Evolutionary conservation across 257 asterid genomes (phyloP).

Genomic region (Solanum etuberosum): DNA sequence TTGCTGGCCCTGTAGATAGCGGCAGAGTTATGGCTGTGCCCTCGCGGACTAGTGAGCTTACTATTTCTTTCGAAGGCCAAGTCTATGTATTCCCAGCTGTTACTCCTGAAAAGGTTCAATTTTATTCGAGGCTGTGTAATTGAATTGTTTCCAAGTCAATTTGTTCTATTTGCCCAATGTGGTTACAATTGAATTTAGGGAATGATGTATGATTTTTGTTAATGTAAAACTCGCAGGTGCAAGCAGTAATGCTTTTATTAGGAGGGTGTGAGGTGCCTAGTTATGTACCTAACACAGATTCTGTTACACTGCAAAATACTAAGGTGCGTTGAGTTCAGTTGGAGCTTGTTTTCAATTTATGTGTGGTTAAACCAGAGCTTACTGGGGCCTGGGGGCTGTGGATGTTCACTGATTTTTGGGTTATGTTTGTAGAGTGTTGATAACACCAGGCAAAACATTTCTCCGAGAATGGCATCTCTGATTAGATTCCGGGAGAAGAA

Average conservation of each 20-base stretch:
- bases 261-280: constrained; percentile 18
- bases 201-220: background rate
- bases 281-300: constrained; percentile 15
- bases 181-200: background rate
- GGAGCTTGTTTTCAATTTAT: background rate
- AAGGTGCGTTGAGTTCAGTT: constrained; percentile 20
- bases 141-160: background rate
- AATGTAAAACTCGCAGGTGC: constrained; percentile 16
- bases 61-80: constrained; percentile 54
- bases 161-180: background rate
- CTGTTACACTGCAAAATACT: constrained; percentile 9
- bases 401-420: background rate
- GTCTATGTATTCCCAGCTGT: constrained; percentile 52
- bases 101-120: constrained; percentile 43
- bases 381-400: background rate
- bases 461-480: constrained; percentile 31
- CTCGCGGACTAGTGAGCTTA: constrained; percentile 35
- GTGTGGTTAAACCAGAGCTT: background rate
- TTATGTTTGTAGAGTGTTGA: constrained; percentile 17
- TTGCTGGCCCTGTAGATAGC: constrained; percentile 8
- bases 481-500: constrained; percentile 44
- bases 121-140: background rate
- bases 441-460: constrained; percentile 14
- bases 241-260: constrained; percentile 33
- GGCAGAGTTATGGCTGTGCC: constrained; percentile 1